Conservation (phyloP, 2,329 filamentous ascomycete genomes). For the Xylaria sp. region DNA sequence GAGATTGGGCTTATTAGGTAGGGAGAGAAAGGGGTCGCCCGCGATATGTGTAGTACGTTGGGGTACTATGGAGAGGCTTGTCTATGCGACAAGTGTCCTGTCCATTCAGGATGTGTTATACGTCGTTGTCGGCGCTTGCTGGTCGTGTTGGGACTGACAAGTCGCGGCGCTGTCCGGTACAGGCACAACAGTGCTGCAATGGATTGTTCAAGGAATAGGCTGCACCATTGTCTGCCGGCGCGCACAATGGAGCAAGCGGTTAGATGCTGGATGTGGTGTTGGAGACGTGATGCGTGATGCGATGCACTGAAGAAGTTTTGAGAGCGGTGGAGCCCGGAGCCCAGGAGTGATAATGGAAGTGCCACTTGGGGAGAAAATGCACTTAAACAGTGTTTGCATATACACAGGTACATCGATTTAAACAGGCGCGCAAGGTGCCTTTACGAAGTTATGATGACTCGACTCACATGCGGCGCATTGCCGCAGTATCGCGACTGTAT, state of each 20-base stretch:
- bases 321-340: slow-evolving; percentile 28
- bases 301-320: slow-evolving; percentile 38
- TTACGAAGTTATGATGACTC: too few relatives aligned
- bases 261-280: slow-evolving; percentile 11
- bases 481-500: too few relatives aligned
- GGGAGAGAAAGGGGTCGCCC: slow-evolving; percentile 10
- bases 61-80: slow-evolving; percentile 16
- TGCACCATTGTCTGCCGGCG: slow-evolving; percentile 35
- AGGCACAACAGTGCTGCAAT: slow-evolving; percentile 24
- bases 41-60: not conserved
- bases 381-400: slow-evolving; percentile 20
- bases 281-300: slow-evolving; percentile 25
- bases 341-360: not conserved
- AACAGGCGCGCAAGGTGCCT: not conserved
- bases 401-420: slow-evolving; percentile 4
- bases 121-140: not conserved
- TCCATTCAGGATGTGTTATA: slow-evolving; percentile 17
- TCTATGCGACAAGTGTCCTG: slow-evolving; percentile 34
- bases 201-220: slow-evolving; percentile 22
- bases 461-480: too few relatives aligned
- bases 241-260: slow-evolving; percentile 30
- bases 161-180: slow-evolving; percentile 12
- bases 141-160: slow-evolving; percentile 13
- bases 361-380: slow-evolving; percentile 3
- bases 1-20: slow-evolving; percentile 3